These are phyloP conservation scores for Diplotaxis tenuifolia DNA, from an alignment of 345 rosid species.

Conservation along the genomic window DNA sequence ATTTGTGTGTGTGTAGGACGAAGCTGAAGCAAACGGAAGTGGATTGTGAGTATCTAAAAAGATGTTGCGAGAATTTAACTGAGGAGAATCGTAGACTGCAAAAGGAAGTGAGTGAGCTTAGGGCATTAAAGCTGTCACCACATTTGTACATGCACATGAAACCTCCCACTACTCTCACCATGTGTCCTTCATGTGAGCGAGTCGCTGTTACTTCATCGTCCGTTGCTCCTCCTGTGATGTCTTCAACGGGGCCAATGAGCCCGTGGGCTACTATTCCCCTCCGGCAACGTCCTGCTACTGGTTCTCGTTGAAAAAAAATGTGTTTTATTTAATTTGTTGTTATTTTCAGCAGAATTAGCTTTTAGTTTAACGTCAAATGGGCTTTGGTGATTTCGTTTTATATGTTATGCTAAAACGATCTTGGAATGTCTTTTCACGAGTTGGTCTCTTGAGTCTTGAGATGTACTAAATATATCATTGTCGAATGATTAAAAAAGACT, in stretches of 20 bases:
- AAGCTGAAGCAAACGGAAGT: slow-evolving; percentile 92
- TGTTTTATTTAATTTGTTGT: not conserved
- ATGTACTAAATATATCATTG: not conserved
- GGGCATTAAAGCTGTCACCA: slow-evolving; percentile 80
- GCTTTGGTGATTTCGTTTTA: slow-evolving; percentile 4
- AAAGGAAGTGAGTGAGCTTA: slow-evolving; percentile 81
- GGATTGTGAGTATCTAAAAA: slow-evolving; percentile 73
- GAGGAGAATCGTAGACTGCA: slow-evolving; percentile 75
- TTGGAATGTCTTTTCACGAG: not conserved
- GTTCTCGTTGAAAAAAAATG: slow-evolving; percentile 22
- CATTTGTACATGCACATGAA: slow-evolving; percentile 82
- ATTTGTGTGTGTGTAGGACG: slow-evolving; percentile 49
- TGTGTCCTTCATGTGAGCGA: slow-evolving; percentile 90
- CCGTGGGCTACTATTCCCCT: slow-evolving; percentile 58
- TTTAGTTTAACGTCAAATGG: not conserved
- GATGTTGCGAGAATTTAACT: slow-evolving; percentile 76
- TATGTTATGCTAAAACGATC: not conserved
- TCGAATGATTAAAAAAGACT: not conserved
- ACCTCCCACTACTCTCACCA: slow-evolving; percentile 85
- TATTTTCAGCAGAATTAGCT: not conserved
- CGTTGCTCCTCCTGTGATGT: slow-evolving; percentile 30
- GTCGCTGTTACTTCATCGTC: slow-evolving; percentile 52
- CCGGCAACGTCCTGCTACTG: slow-evolving; percentile 38
- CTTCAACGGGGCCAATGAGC: slow-evolving; percentile 35
- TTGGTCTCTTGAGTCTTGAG: not conserved